Percentiles rank a stretch among this genome's conserved stretches.
phyloP scores from a whole-genome alignment of 2,329 filamentous ascomycete genomes.

The Xylaria sp. region DNA sequence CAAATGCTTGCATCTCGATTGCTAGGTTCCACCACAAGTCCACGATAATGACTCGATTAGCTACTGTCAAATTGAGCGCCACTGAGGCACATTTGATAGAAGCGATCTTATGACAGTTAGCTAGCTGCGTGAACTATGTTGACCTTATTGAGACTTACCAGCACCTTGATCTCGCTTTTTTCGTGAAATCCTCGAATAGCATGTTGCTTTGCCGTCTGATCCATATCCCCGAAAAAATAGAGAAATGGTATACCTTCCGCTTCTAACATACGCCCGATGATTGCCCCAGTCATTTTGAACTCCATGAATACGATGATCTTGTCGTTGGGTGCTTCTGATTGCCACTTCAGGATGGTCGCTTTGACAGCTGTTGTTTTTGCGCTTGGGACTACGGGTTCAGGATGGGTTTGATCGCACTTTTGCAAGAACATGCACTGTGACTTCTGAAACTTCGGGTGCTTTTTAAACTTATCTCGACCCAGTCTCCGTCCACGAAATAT shows the following conservation, averaged over 20 bases:
- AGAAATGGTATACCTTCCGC: constrained; percentile 50
- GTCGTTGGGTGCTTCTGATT: constrained; percentile 31
- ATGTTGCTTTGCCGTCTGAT: constrained; percentile 10
- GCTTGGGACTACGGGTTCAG: constrained; percentile 22
- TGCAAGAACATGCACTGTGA: constrained; percentile 24
- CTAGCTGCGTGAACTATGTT: constrained; percentile 13
- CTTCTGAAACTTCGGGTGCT: constrained; percentile 18
- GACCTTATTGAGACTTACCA: constrained; percentile 49
- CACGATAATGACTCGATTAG: constrained; percentile 65
- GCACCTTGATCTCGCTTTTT: constrained; percentile 40
- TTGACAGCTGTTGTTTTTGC: constrained; percentile 34
- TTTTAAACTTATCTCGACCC: constrained; percentile 15
- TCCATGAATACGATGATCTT: constrained; percentile 36
- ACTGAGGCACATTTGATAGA: constrained; percentile 52
- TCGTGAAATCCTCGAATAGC: constrained; percentile 46
- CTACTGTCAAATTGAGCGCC: constrained; percentile 55
- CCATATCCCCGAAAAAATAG: constrained; percentile 52
- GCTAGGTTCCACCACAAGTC: constrained; percentile 64
- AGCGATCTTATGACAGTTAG: constrained; percentile 47
- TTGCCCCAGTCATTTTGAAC: constrained; percentile 45
- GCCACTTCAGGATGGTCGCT: constrained; percentile 29
- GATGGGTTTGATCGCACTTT: constrained; percentile 15
- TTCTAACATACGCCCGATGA: constrained; percentile 53
- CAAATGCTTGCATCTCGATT: constrained; percentile 70
- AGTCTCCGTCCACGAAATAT: background rate